Percentiles rank a stretch among this genome's conserved stretches.
Evolutionary conservation across 2,329 filamentous ascomycete genomes (phyloP).

Genomic region (Graphilbum sp.): DNA sequence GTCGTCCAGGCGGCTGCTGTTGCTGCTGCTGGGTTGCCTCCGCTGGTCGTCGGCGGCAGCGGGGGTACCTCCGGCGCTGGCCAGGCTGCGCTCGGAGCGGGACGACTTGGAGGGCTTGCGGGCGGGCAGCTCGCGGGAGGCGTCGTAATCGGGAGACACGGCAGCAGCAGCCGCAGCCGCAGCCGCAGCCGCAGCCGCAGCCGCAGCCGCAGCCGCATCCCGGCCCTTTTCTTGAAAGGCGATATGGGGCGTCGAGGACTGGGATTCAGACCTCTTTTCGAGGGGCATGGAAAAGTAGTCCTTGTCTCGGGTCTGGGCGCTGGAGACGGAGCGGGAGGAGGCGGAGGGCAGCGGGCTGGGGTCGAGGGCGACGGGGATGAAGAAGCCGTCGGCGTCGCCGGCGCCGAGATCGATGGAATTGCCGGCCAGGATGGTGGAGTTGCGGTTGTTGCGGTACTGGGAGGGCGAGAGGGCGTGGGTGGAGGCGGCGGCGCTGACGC

Average conservation of each 20-base stretch:
- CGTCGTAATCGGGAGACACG: no score
- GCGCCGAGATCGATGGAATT: conserved; percentile 19
- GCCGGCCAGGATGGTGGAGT: conserved; percentile 44
- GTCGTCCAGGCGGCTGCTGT: conserved; percentile 32
- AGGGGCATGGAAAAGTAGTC: conserved; percentile 41
- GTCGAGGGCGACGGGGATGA: conserved; percentile 62
- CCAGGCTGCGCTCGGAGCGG: conserved; percentile 18
- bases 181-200: no score
- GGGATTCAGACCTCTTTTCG: conserved; percentile 27
- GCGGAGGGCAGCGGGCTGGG: conserved; percentile 42
- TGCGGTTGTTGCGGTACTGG: conserved; percentile 63
- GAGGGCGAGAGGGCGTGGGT: conserved; percentile 44
- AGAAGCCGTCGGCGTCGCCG: conserved; percentile 49
- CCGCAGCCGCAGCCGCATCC: no score
- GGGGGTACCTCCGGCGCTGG: no score
- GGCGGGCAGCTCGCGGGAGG: background rate
- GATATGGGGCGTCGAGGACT: conserved; percentile 64
- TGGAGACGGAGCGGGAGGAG: conserved; percentile 37
- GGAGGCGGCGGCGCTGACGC: background rate
- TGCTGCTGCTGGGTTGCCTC: conserved; percentile 18
- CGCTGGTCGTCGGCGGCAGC: conserved; percentile 8
- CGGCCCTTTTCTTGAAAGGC: conserved; percentile 69
- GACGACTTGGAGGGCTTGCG: conserved; percentile 32
- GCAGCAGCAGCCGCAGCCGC: no score
- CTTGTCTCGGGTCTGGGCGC: conserved; percentile 24